Base-by-base conservation (phyloP, 164 flowering plant species). In the Macadamia integrifolia region DNA sequence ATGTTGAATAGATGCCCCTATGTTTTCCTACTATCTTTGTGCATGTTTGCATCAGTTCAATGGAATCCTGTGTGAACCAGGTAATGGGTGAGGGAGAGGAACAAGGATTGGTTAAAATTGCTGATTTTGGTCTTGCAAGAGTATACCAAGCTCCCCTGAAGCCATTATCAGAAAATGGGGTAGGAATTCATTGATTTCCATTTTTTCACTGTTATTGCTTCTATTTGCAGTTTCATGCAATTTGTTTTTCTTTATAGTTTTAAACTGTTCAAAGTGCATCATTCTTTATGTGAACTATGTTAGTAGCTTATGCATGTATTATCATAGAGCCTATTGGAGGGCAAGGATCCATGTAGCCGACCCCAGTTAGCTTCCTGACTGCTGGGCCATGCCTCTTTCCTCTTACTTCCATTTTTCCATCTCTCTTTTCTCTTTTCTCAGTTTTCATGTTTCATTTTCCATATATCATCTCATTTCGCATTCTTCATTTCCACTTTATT, bases 31-130 rank as follows among this genome's bases (percentile, higher is more conserved):
- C 40, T 23, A 35, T 35, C 40, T 35, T 35, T 35, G 40, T 2
- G 29, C 29, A 30, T 66, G 29, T 60, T 64, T 10, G 49, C 11
- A 43, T 32, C 32, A 35, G 10, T 32, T 67, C 32, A 60, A 46
- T 71, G 14, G 43, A 58, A 40, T 42, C 63, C 61, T 61, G 57
- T 35, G 8, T 64, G 60, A 23, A 57, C 44, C 84, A 91, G 97
- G 94, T 95, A 63, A 95, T 89, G 93, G 99, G 99, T 55, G 99
- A 95, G 9, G 98, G 93, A 73, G 99, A 95, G 6, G 99, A 95
- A 64, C 99, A 89, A 52, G 98, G 99, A 48, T 85, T 95, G 62
- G 93, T 95, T n/a, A 95, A 95, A 79, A 89, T 95, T 75, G 99
- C 98, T 78, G 99, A 95, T 80, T 95, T 95, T 82, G 99, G 99